phyloP scores from a whole-genome alignment of 306 rosid species.

The Dalbergia cultrata region DNA sequence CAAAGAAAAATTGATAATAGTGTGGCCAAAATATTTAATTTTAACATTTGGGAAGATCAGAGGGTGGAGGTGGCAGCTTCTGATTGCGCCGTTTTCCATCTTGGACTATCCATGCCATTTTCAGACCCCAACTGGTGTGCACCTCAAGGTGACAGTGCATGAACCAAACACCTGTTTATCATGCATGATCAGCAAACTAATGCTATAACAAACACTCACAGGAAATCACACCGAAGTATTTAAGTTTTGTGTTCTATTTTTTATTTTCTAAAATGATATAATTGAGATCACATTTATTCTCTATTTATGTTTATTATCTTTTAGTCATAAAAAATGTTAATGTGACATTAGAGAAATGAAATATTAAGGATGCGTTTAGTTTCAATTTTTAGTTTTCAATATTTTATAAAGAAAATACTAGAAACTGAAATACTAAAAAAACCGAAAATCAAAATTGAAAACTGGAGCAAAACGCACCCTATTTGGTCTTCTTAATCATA shows the following conservation, averaged over 20 bases:
- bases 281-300: no score
- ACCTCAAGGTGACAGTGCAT: constrained; percentile 90
- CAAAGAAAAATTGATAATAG: constrained; percentile 9
- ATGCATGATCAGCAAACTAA: constrained; percentile 8
- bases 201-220: not conserved
- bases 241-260: no score
- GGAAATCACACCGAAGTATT: not conserved
- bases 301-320: no score
- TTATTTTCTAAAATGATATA: no score
- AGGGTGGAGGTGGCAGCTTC: constrained; percentile 84
- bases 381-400: no score
- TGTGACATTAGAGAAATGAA: no score
- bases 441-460: no score
- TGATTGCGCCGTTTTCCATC: constrained; percentile 71
- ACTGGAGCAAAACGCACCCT: no score
- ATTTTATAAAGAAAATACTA: no score
- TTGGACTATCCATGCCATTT: constrained; percentile 83
- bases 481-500: not conserved
- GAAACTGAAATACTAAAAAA: no score
- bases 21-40: not conserved
- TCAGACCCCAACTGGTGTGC: constrained; percentile 86
- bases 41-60: constrained; percentile 83
- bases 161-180: constrained; percentile 74
- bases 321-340: no score
- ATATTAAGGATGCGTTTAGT: no score